Conservation (phyloP, 352 stramenopile species). For the Phytophthora hybrid region DNA sequence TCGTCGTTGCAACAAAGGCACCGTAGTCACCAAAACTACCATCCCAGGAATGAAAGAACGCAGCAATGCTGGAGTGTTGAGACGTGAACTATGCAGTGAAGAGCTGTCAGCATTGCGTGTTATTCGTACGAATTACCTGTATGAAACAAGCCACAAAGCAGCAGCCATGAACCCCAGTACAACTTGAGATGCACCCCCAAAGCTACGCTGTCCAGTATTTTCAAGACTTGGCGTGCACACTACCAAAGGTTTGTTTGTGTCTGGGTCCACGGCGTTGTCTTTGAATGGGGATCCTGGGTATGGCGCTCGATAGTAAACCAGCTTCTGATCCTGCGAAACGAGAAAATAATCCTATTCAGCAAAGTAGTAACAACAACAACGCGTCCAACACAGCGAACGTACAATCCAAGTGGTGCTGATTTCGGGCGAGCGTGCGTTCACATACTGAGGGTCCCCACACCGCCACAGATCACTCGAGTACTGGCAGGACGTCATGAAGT, state of each 20-base stretch:
- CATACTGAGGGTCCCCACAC: conserved; percentile 80
- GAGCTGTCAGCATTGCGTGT: too few relatives aligned
- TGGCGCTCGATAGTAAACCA: conserved; percentile 83
- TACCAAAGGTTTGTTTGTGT: conserved; percentile 75
- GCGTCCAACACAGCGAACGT: conserved; percentile 25
- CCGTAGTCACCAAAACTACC: conserved; percentile 1
- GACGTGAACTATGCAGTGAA: too few relatives aligned
- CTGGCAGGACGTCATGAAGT: conserved; percentile 90
- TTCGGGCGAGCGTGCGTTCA: conserved; percentile 75
- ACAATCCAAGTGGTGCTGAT: conserved; percentile 69
- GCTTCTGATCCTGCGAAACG: conserved; percentile 54
- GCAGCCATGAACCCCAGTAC: conserved; percentile 12
- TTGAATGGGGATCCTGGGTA: conserved; percentile 85
- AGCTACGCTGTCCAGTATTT: conserved; percentile 42
- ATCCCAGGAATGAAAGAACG: not conserved
- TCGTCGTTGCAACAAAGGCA: conserved; percentile 59
- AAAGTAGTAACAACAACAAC: conserved; percentile 5
- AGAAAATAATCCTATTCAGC: conserved; percentile 2
- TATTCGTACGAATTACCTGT: too few relatives aligned
- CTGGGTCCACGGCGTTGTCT: conserved; percentile 71
- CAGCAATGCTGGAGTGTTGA: too few relatives aligned
- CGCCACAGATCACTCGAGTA: conserved; percentile 87
- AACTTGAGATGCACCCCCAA: not conserved
- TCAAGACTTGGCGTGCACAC: conserved; percentile 88
- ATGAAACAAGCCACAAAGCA: conserved; percentile 11